phyloP scores from a whole-genome alignment of 306 rosid species.

The Glycyrrhiza uralensis region DNA sequence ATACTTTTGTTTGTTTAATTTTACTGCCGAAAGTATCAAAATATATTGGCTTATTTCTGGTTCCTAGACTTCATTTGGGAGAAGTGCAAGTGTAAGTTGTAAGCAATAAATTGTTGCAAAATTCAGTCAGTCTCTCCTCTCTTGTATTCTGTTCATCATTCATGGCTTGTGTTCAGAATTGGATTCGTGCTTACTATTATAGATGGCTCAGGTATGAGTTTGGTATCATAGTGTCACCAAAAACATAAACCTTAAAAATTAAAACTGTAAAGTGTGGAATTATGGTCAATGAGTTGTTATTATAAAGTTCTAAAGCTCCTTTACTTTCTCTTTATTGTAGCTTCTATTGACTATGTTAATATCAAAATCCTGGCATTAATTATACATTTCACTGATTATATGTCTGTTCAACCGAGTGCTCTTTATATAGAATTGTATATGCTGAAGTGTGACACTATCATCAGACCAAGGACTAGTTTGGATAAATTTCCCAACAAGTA shows the following conservation, averaged over 20 bases:
- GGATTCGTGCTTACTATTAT: background rate
- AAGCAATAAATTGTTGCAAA: background rate
- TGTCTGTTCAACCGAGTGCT: background rate
- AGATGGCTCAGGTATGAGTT: background rate
- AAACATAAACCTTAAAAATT: background rate
- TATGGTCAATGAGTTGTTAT: background rate
- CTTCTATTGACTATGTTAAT: background rate
- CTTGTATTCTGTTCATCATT: background rate
- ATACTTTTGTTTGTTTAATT: background rate
- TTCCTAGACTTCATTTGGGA: background rate
- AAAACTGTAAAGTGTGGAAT: background rate
- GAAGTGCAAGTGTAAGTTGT: background rate
- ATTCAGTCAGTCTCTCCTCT: background rate
- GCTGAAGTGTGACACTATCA: background rate
- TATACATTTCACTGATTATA: background rate
- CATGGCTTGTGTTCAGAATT: background rate
- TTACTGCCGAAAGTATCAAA: background rate
- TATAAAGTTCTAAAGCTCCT: background rate
- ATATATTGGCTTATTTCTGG: background rate
- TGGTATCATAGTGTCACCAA: background rate
- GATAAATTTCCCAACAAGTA: background rate
- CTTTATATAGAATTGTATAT: background rate
- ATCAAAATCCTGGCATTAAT: background rate
- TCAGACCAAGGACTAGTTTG: constrained; percentile 1
- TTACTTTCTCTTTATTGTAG: background rate